Evolutionary conservation across 495 filamentous ascomycete species (phyloP).

Genomic region (Penicillium coffeae): DNA sequence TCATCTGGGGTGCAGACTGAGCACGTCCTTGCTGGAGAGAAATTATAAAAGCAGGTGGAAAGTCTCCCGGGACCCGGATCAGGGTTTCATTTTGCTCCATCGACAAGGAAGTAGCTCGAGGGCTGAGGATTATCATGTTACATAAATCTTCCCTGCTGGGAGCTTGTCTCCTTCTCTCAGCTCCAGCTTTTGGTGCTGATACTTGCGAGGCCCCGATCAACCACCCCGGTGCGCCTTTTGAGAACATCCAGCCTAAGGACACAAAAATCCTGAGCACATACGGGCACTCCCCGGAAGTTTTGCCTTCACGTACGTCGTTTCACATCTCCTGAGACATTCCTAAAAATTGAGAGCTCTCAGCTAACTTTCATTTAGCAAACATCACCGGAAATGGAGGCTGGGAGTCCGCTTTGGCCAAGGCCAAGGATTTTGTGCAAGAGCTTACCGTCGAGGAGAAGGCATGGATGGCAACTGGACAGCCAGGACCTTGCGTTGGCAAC

Average conservation of each 20-base stretch:
- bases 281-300: constrained; percentile 19
- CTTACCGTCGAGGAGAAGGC: constrained; percentile 78
- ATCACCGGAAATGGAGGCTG: constrained; percentile 41
- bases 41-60: too few species aligned
- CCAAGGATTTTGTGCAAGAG: constrained; percentile 64
- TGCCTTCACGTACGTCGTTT: constrained; percentile 19
- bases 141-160: background rate
- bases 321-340: background rate
- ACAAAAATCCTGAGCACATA: constrained; percentile 22
- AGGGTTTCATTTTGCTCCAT: too few species aligned
- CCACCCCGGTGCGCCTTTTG: constrained; percentile 8
- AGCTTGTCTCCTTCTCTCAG: background rate
- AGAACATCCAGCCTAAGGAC: constrained; percentile 23
- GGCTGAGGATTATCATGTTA: background rate
- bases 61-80: too few species aligned
- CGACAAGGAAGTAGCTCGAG: too few species aligned
- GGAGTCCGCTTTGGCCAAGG: constrained; percentile 57
- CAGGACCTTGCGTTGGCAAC: constrained; percentile 75
- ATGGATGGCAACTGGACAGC: constrained; percentile 73
- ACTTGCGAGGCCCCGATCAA: background rate
- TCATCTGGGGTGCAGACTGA: constrained; percentile 1
- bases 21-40: too few species aligned
- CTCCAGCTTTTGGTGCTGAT: background rate
- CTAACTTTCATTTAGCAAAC: constrained; percentile 9
- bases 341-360: background rate